A percentile compares a stretch with the other conserved stretches of the same genome.
Conservation (phyloP, 805 yeast species). For the Kodamaea sagamina region DNA sequence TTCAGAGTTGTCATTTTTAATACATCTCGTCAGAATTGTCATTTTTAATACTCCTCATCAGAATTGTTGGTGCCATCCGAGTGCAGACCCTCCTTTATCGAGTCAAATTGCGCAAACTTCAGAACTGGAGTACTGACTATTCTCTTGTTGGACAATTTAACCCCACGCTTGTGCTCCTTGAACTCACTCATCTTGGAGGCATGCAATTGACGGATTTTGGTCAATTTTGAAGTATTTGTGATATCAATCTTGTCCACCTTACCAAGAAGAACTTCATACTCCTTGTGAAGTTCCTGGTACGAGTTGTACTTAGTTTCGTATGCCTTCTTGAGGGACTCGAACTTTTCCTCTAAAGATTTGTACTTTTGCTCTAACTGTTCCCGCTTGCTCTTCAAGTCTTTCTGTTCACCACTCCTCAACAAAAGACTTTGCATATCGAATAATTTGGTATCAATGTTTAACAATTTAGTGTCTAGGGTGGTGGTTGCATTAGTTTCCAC, state of each 20-base stretch:
- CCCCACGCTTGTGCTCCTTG: constrained; percentile 6
- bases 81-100: background rate
- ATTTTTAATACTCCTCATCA: constrained; percentile 16
- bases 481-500: background rate
- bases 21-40: constrained; percentile 21
- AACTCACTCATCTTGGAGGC: constrained; percentile 20
- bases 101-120: constrained; percentile 3
- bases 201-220: constrained; percentile 28
- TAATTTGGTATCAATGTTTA: constrained; percentile 5
- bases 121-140: constrained; percentile 30
- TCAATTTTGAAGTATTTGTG: constrained; percentile 11
- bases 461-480: background rate
- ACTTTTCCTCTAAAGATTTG: constrained; percentile 11
- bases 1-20: constrained; percentile 23
- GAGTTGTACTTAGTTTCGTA: constrained; percentile 29
- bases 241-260: constrained; percentile 16
- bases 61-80: constrained; percentile 18
- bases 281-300: constrained; percentile 22
- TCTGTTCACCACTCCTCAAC: background rate
- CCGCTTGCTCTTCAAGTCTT: background rate
- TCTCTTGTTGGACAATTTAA: constrained; percentile 20
- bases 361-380: constrained; percentile 14
- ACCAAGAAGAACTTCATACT: constrained; percentile 22
- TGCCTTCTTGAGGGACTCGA: constrained; percentile 20
- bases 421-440: background rate